A percentile compares a stretch with the other conserved stretches of the same genome.
These are phyloP conservation scores for Lojkania enalia DNA, from an alignment of 2,329 filamentous ascomycete genomes.

Conservation along the genomic window DNA sequence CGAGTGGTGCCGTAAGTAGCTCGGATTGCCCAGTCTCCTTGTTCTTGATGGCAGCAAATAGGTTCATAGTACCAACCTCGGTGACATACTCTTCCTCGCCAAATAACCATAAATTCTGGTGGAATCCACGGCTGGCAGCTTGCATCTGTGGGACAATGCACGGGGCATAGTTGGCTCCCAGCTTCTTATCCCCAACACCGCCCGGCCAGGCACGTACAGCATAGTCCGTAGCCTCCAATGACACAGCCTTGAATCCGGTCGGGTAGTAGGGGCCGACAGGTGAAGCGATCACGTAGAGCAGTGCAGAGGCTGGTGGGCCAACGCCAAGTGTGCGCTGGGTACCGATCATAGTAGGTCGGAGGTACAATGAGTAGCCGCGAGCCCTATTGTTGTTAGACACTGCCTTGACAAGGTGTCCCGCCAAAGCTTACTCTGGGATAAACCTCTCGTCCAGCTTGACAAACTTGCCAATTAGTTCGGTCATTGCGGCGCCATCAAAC, in stretches of 20 bases:
- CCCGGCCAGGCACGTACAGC: conserved; percentile 97
- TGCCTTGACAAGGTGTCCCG: neutral
- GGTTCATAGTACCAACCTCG: conserved; percentile 98
- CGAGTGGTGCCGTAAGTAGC: conserved; percentile 90
- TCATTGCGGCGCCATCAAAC: conserved; percentile 74
- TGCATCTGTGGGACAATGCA: conserved; percentile 96
- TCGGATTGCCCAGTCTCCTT: conserved; percentile 88
- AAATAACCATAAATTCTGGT: conserved; percentile 98
- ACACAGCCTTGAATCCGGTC: conserved; percentile 96
- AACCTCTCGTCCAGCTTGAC: conserved; percentile 83
- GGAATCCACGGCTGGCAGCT: conserved; percentile 87
- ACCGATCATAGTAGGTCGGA: conserved; percentile 95
- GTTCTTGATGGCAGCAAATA: conserved; percentile 85
- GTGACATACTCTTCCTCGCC: conserved; percentile 94
- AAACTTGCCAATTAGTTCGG: conserved; percentile 79
- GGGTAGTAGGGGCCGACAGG: conserved; percentile 98
- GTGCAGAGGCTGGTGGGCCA: conserved; percentile 84
- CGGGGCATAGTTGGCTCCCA: conserved; percentile 98
- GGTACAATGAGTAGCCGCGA: conserved; percentile 90
- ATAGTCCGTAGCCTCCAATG: conserved; percentile 93
- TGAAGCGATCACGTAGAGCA: conserved; percentile 93
- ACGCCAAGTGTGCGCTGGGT: conserved; percentile 94
- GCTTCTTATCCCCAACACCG: conserved; percentile 96
- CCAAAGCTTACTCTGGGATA: conserved; percentile 69
- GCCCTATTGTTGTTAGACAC: conserved; percentile 40